These are phyloP conservation scores for Fraxinus cuspidata DNA, from an alignment of 257 asterid genomes.

Conservation along the genomic window DNA sequence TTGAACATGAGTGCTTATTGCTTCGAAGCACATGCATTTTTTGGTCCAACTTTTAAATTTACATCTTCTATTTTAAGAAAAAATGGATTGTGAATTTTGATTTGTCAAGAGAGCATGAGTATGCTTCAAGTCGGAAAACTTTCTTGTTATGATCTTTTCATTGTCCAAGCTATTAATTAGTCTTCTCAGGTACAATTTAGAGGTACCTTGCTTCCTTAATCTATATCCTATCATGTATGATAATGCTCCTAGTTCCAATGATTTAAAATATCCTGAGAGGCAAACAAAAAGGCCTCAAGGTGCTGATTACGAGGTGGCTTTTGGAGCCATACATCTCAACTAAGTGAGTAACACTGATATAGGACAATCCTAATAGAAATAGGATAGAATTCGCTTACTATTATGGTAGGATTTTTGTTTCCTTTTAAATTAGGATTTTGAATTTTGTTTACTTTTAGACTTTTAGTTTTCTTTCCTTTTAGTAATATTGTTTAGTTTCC, in stretches of 20 bases:
- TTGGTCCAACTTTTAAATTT: not conserved
- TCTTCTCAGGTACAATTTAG: not conserved
- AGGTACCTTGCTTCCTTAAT: not conserved
- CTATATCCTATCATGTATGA: not conserved
- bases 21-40: not conserved
- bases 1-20: conserved; percentile 12
- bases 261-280: not conserved
- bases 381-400: too few species aligned
- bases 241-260: not conserved
- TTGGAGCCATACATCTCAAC: not conserved
- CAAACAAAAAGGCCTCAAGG: not conserved
- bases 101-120: not conserved
- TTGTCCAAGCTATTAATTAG: not conserved
- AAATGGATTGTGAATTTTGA: not conserved
- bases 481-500: too few species aligned
- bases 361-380: too few species aligned
- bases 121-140: not conserved
- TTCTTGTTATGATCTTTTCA: conserved; percentile 19
- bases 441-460: too few species aligned
- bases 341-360: not conserved
- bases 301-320: not conserved
- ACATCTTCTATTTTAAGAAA: not conserved
- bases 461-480: too few species aligned
- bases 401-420: too few species aligned
- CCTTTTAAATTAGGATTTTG: too few species aligned